phyloP scores from a whole-genome alignment of 768 basidiomycete genomes.

The Mycena vulgaris region DNA sequence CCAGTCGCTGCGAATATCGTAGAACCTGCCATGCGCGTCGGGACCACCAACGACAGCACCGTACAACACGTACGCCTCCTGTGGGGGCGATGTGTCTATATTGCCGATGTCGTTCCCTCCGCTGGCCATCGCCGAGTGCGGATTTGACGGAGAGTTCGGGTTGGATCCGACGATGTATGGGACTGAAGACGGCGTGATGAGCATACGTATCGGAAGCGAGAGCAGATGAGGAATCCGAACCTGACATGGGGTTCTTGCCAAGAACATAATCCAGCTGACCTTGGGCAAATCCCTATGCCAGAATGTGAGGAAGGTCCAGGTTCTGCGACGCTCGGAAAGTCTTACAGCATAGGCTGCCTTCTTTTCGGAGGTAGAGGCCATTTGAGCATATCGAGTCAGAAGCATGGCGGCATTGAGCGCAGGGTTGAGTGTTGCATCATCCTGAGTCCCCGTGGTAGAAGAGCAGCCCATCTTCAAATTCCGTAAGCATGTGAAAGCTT shows the following conservation, averaged over 20 bases:
- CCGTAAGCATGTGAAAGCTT: background rate
- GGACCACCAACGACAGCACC: conserved; percentile 94
- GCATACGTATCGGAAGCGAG: background rate
- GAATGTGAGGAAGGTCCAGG: conserved; percentile 3
- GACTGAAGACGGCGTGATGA: conserved; percentile 52
- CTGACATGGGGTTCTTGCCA: conserved; percentile 92
- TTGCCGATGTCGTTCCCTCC: conserved; percentile 80
- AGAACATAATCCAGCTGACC: conserved; percentile 86
- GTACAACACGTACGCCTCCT: conserved; percentile 85
- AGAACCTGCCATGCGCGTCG: conserved; percentile 80
- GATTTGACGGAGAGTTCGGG: conserved; percentile 92
- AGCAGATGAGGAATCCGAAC: conserved; percentile 54
- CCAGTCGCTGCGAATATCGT: conserved; percentile 92
- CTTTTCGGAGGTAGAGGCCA: conserved; percentile 76
- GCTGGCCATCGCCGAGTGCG: conserved; percentile 91
- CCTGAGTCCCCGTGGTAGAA: conserved; percentile 90
- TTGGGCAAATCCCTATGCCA: conserved; percentile 76
- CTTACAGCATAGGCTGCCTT: conserved; percentile 73
- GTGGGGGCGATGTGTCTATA: conserved; percentile 80
- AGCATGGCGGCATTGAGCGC: conserved; percentile 92
- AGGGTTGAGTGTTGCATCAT: conserved; percentile 85
- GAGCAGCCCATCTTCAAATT: conserved; percentile 77
- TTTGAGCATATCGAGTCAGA: conserved; percentile 79
- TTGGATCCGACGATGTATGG: conserved; percentile 92
- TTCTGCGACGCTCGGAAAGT: background rate